Evolutionary conservation across 1,139 yeast genomes (phyloP).

Genomic region (Suhomyces wounanorum): DNA sequence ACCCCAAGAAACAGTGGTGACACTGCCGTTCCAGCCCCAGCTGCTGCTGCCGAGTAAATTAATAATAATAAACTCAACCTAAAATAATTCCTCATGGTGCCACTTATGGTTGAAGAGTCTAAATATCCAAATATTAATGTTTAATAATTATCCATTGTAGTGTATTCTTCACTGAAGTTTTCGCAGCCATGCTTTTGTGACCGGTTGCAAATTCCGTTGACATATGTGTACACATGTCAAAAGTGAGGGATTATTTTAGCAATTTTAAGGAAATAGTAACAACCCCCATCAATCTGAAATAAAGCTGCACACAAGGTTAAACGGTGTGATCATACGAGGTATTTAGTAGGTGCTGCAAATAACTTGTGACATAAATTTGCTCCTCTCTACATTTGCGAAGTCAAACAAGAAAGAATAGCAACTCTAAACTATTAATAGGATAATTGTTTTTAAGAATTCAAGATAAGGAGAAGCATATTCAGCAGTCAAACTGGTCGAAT

Average conservation of each 20-base stretch:
- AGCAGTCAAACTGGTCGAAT: too few relatives aligned
- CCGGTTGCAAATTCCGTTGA: conserved; percentile 1
- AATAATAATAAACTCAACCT: background rate
- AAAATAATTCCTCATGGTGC: background rate
- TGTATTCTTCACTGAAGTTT: background rate
- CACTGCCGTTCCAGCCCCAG: conserved; percentile 30
- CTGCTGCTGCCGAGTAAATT: background rate
- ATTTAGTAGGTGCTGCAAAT: too few relatives aligned
- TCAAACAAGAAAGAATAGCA: too few relatives aligned
- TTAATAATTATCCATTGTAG: background rate
- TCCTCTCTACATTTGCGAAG: too few relatives aligned
- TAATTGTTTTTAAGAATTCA: too few relatives aligned
- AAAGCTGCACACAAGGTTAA: too few relatives aligned
- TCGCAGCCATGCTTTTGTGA: conserved; percentile 6
- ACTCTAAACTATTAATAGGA: too few relatives aligned
- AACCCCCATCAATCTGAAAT: too few relatives aligned
- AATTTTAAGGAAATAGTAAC: too few relatives aligned
- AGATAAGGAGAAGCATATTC: too few relatives aligned
- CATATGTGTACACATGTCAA: background rate
- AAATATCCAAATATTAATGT: conserved; percentile 3
- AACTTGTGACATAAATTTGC: too few relatives aligned
- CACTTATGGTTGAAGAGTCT: background rate
- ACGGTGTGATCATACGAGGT: too few relatives aligned
- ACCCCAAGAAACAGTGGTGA: conserved; percentile 25
- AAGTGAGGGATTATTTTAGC: background rate